phyloP scores from a whole-genome alignment of 805 yeast genomes.

The Lachancea meyersii region DNA sequence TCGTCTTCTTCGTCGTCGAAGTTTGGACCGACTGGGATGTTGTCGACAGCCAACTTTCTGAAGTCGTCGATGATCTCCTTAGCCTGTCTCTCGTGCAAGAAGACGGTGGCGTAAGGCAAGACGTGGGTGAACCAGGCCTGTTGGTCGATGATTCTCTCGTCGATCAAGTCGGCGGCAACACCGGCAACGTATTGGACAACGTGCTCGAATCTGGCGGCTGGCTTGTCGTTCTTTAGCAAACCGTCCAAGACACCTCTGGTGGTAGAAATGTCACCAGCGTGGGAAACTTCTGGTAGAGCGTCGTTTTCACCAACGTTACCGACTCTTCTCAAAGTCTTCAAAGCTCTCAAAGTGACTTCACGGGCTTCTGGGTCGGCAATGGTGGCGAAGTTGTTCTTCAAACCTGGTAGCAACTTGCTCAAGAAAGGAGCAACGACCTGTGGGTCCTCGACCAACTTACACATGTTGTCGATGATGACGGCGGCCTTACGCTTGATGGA shows the following conservation, averaged over 20 bases:
- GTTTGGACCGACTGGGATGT: slow-evolving; percentile 93
- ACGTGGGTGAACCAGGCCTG: slow-evolving; percentile 83
- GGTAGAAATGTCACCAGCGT: slow-evolving; percentile 94
- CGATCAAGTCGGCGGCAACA: slow-evolving; percentile 97
- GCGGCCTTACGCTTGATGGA: slow-evolving; percentile 99
- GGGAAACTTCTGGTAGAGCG: slow-evolving; percentile 91
- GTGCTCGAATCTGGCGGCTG: slow-evolving; percentile 70
- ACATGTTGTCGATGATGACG: slow-evolving; percentile 99
- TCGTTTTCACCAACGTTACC: slow-evolving; percentile 93
- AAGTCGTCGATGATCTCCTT: slow-evolving; percentile 85
- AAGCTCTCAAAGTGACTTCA: slow-evolving; percentile 94
- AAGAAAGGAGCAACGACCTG: slow-evolving; percentile 99
- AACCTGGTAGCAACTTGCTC: slow-evolving; percentile 90
- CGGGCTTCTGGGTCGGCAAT: slow-evolving; percentile 99
- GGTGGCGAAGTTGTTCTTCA: slow-evolving; percentile 87
- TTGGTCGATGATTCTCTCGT: slow-evolving; percentile 93
- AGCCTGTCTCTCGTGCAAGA: slow-evolving; percentile 89
- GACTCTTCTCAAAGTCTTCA: slow-evolving; percentile 96
- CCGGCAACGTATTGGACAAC: slow-evolving; percentile 84
- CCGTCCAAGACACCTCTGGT: slow-evolving; percentile 76
- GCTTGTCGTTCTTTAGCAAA: slow-evolving; percentile 60
- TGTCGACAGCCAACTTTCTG: slow-evolving; percentile 95
- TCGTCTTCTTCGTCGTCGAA: slow-evolving; percentile 97
- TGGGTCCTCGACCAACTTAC: slow-evolving; percentile 99
- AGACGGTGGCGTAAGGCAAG: slow-evolving; percentile 91